These are phyloP conservation scores for Tripterygium wilfordii DNA, from an alignment of 177 flowering plant species.

Conservation along the genomic window DNA sequence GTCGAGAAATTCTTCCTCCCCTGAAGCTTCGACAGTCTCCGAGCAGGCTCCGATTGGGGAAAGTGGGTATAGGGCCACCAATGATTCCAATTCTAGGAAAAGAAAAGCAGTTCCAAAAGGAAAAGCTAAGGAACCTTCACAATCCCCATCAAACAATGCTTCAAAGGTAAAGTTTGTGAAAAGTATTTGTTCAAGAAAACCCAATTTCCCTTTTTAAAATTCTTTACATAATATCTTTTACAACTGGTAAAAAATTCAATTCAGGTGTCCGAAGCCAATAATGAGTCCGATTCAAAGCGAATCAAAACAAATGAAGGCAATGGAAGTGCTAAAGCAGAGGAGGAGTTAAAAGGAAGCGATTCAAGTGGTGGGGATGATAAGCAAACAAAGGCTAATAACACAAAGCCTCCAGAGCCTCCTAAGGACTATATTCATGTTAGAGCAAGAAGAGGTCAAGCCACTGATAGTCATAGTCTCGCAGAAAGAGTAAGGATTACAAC, in stretches of 20 bases:
- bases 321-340: slow-evolving; percentile 26
- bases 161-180: slow-evolving; percentile 17
- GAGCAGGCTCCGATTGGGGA: slow-evolving; percentile 33
- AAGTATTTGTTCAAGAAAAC: no score
- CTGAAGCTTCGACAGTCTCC: slow-evolving; percentile 53
- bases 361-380: no score
- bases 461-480: slow-evolving; percentile 66
- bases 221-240: no score
- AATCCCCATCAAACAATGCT: slow-evolving; percentile 13
- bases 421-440: slow-evolving; percentile 91
- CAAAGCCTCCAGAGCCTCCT: slow-evolving; percentile 61
- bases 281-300: slow-evolving; percentile 38
- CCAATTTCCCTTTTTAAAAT: no score
- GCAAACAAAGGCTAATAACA: no score
- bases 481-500: slow-evolving; percentile 36
- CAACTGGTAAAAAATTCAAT: slow-evolving; percentile 4
- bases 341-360: slow-evolving; percentile 22
- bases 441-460: slow-evolving; percentile 92
- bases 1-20: slow-evolving; percentile 21
- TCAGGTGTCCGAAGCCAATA: slow-evolving; percentile 29
- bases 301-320: slow-evolving; percentile 28
- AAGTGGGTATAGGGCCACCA: slow-evolving; percentile 9
- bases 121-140: slow-evolving; percentile 29
- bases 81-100: slow-evolving; percentile 25
- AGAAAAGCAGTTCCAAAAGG: slow-evolving; percentile 34